Base-by-base conservation (phyloP, 2,329 filamentous ascomycete genomes). In the Colletotrichum melonis region DNA sequence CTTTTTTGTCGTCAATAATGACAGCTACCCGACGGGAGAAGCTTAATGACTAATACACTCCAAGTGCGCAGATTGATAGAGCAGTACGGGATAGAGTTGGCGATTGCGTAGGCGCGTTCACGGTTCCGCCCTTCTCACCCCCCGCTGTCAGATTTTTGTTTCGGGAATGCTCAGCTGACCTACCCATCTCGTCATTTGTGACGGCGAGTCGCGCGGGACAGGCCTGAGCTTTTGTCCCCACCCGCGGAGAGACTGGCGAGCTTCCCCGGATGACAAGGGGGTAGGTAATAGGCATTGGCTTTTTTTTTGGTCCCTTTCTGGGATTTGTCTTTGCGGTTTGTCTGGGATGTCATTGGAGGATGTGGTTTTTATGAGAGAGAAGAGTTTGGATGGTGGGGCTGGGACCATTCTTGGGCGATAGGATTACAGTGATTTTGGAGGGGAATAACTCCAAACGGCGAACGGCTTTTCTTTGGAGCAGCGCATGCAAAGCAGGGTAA, bases 81-180 rank as follows among this genome's bases (percentile, higher is more conserved):
- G 38, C 38, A 38, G 32, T 14, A 30, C 42, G 14, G 19, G 32
- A 52, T 35, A 64, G n/a, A 55, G 19, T 49, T 49, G 42, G 3
- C n/a, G 19, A 49, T 4, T n/a, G 42, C 42, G 42, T 49, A 49
- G 42, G 42, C 19, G 19, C 42, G 8, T 49, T n/a, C 42, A n/a
- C 19, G 16, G 16, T n/a, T 11, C 42, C 42, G 42, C 19, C 42
- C 42, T 9, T 11, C 3, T 19, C 16, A 6, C 5, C 42, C 19
- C 42, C 19, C 8, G 52, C 26, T 42, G 28, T 46, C 49, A 32
- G 67, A 19, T 42, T 56, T 49, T 49, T 67, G 63, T 71, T 60
- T 67, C 49, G 65, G 63, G 63, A 46, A 28, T 60, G 68, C 68
- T 67, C 68, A 71, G 69, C 63, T 68, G 69, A 67, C 62, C 42